These are phyloP conservation scores for Fusarium domesticum DNA, from an alignment of 2,329 filamentous ascomycete species.

Conservation along the genomic window DNA sequence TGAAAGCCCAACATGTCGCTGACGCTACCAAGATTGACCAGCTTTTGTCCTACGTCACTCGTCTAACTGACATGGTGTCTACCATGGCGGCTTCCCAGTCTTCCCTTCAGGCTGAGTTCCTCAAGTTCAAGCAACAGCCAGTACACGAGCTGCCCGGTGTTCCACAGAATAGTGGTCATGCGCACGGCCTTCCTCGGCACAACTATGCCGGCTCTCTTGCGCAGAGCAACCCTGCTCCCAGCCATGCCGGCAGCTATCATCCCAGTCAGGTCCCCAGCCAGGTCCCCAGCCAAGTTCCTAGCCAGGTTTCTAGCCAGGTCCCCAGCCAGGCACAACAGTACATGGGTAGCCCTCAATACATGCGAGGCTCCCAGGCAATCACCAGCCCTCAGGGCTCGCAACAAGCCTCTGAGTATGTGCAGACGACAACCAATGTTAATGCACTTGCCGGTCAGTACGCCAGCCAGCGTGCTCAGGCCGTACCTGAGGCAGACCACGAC, in stretches of 20 bases:
- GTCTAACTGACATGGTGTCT: slow-evolving; percentile 65
- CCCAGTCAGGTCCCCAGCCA: slow-evolving; percentile 36
- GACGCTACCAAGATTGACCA: slow-evolving; percentile 68
- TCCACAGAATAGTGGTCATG: slow-evolving; percentile 21
- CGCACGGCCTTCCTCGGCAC: slow-evolving; percentile 27
- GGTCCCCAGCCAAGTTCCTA: slow-evolving; percentile 33
- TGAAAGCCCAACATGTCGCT: slow-evolving; percentile 49
- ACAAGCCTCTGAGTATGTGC: slow-evolving; percentile 34
- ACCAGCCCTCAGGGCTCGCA: slow-evolving; percentile 35
- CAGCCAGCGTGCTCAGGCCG: slow-evolving; percentile 35
- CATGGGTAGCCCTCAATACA: slow-evolving; percentile 38
- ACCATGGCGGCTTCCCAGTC: slow-evolving; percentile 67
- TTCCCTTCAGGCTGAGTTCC: slow-evolving; percentile 63
- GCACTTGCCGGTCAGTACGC: slow-evolving; percentile 37
- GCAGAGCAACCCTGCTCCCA: slow-evolving; percentile 23
- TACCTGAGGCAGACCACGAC: slow-evolving; percentile 46
- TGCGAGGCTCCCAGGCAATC: slow-evolving; percentile 34
- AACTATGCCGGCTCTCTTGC: slow-evolving; percentile 30
- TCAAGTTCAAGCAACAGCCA: slow-evolving; percentile 54
- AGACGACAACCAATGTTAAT: slow-evolving; percentile 32
- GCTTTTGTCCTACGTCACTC: slow-evolving; percentile 63
- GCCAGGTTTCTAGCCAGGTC: slow-evolving; percentile 35
- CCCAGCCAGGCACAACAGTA: slow-evolving; percentile 34
- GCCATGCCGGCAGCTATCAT: slow-evolving; percentile 35
- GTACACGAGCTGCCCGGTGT: slow-evolving; percentile 42